phyloP scores from a whole-genome alignment of 306 rosid species.

The Begonia fuchsioides region DNA sequence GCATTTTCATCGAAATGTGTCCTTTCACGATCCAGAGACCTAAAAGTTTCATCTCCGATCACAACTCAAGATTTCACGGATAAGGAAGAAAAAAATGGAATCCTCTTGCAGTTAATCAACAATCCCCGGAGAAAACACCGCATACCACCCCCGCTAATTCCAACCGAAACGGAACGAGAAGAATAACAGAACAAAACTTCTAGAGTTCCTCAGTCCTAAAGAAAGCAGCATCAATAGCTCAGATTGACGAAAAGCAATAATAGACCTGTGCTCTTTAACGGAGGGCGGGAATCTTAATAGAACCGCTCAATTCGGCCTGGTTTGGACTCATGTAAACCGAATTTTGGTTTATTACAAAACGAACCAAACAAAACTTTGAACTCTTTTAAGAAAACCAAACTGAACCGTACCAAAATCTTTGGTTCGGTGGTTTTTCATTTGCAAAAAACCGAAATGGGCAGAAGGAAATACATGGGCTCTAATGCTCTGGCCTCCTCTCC shows the following conservation, averaged over 20 bases:
- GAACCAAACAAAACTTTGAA: too few species aligned
- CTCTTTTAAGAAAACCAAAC: too few species aligned
- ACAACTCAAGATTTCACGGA: conserved; percentile 5
- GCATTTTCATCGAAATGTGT: conserved; percentile 20
- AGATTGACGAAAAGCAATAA: not conserved
- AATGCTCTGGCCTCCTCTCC: too few species aligned
- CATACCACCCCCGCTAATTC: conserved; percentile 11
- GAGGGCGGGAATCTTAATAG: too few species aligned
- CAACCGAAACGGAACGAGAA: conserved; percentile 6
- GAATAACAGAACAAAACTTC: conserved; percentile 10
- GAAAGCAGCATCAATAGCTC: not conserved
- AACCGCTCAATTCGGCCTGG: too few species aligned
- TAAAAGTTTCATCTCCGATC: conserved; percentile 12
- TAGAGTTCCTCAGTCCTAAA: conserved; percentile 23
- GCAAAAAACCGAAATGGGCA: too few species aligned
- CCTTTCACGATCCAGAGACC: conserved; percentile 10
- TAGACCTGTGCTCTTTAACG: conserved; percentile 17
- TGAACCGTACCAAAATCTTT: too few species aligned
- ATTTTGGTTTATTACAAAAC: too few species aligned
- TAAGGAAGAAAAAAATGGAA: not conserved
- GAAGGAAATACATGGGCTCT: too few species aligned
- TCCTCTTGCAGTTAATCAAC: not conserved
- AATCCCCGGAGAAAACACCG: conserved; percentile 1
- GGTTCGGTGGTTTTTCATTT: too few species aligned
- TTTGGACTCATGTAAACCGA: too few species aligned